phyloP scores from a whole-genome alignment of 2,329 filamentous ascomycete species.

The Colletotrichum liaoningense region DNA sequence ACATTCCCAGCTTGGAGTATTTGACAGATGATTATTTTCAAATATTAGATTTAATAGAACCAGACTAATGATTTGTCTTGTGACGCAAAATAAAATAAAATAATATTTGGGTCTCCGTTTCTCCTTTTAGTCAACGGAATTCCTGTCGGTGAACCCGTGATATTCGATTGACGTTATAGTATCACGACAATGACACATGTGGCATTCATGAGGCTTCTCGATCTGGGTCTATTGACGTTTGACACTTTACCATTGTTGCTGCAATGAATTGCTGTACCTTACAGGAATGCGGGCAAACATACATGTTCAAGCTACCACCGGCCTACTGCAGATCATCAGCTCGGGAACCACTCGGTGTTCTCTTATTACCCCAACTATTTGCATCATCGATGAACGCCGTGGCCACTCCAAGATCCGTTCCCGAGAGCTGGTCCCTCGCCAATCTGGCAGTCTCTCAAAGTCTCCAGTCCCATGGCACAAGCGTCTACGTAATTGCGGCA shows the following conservation, averaged over 20 bases:
- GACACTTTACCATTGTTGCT: neutral
- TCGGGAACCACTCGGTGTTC: neutral
- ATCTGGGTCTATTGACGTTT: neutral
- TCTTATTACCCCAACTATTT: too few relatives aligned
- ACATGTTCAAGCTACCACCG: neutral
- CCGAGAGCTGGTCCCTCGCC: neutral
- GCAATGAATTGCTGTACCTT: conserved; percentile 5
- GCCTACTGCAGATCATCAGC: conserved; percentile 27
- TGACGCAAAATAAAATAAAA: neutral
- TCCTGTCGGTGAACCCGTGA: neutral
- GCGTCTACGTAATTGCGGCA: too few relatives aligned
- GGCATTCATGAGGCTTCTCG: neutral
- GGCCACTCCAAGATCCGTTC: conserved; percentile 17
- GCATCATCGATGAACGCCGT: conserved; percentile 2
- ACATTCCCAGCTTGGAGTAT: neutral
- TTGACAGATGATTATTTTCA: neutral
- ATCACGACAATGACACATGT: neutral
- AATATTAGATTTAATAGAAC: too few relatives aligned
- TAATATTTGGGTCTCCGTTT: neutral
- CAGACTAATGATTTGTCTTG: too few relatives aligned
- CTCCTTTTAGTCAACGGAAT: neutral
- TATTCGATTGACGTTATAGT: neutral
- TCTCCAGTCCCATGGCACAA: too few relatives aligned
- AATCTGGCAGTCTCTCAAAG: neutral
- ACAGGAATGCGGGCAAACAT: neutral